A percentile compares a stretch with the other conserved stretches of the same genome.
Evolutionary conservation across 2,329 filamentous ascomycete genomes (phyloP).

Genomic region (Colletotrichum cereale): DNA sequence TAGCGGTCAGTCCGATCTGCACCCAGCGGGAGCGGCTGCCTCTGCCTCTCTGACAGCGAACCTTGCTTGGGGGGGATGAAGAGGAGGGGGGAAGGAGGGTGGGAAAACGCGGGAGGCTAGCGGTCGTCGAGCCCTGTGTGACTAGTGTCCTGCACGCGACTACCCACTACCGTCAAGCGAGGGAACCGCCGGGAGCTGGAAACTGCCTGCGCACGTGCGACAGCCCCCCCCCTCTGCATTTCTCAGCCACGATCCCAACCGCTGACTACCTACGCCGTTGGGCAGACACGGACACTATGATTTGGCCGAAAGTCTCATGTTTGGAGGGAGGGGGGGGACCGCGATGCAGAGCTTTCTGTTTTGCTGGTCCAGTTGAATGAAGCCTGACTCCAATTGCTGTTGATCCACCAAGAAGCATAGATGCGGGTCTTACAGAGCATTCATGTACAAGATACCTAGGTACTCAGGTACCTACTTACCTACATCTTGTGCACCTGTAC

Average conservation of each 20-base stretch:
- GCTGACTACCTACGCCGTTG: not conserved
- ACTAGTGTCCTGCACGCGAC: constrained; percentile 12
- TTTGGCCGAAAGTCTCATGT: constrained; percentile 30
- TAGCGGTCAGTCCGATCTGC: constrained; percentile 31
- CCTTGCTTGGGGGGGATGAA: constrained; percentile 7
- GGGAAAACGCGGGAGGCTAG: constrained; percentile 4
- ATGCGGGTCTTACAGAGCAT: not conserved
- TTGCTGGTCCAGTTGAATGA: constrained; percentile 4
- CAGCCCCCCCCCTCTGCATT: constrained; percentile 20
- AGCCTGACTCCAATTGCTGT: constrained; percentile 11
- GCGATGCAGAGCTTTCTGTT: not conserved
- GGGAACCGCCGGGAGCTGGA: constrained; percentile 13
- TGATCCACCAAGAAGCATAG: constrained; percentile 3
- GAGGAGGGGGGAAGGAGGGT: not conserved
- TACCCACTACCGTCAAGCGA: constrained; percentile 18
- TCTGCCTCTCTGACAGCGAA: constrained; percentile 22
- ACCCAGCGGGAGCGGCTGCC: constrained; percentile 14
- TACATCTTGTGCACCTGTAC: not conserved
- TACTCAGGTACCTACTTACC: not conserved
- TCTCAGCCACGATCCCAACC: constrained; percentile 14
- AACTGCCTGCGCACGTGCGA: constrained; percentile 20
- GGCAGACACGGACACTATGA: constrained; percentile 14
- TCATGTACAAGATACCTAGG: not conserved
- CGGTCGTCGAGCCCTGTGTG: constrained; percentile 16
- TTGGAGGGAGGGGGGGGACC: not conserved